Base-by-base conservation (phyloP, 805 yeast genomes). In the Wickerhamiella kurtzmanii region DNA sequence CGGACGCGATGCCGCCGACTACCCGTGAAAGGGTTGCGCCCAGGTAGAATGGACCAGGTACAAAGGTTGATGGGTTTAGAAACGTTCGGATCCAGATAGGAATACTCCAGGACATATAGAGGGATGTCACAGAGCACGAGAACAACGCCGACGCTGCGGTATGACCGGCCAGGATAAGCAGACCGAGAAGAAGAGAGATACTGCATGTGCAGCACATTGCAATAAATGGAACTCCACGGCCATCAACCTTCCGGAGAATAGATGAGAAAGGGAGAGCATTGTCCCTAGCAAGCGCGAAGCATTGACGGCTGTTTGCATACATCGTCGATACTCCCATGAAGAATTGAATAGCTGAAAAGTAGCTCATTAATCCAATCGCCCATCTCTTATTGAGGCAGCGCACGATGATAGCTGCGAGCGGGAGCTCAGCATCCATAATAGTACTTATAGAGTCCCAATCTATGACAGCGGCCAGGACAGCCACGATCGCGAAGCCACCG, bases 141-240 rank as follows among this genome's bases (percentile, higher is more conserved):
- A 80, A 80, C 39, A 79, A 66, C 15, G 85, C 84, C 48, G 65
- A 67, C 8, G 82, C 74, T 22, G 84, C 82, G 5, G 75, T 68
- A 2, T 71, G 50, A 41, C 76, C 76, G 46, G 77, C 75, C 43
- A 80, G 63, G 50, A 75, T 73, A 52, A 80, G 62, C 47, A 74
- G 68, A 8, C 84, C 84, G 21, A 79, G 55, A n/a, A 72, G 45
- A n/a, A 74, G 73, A n/a, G 79, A 71, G 56, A 77, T 75, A 45
- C 80, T 80, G 22, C 81, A 81, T 44, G 77, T 79, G 1, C 81
- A 75, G 62, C 77, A 76, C 48, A 76, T 75, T 41, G 83, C 82
- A 55, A 71, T 66, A 43, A 79, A 70, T 8, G 85, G 84, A 8
- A 82, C 77, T 48, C 67, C 64, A 35, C 80, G n/a, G 5, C 25